Evolutionary conservation across 2,329 filamentous ascomycete species (phyloP).

Genomic region (Coniochaeta sp.): DNA sequence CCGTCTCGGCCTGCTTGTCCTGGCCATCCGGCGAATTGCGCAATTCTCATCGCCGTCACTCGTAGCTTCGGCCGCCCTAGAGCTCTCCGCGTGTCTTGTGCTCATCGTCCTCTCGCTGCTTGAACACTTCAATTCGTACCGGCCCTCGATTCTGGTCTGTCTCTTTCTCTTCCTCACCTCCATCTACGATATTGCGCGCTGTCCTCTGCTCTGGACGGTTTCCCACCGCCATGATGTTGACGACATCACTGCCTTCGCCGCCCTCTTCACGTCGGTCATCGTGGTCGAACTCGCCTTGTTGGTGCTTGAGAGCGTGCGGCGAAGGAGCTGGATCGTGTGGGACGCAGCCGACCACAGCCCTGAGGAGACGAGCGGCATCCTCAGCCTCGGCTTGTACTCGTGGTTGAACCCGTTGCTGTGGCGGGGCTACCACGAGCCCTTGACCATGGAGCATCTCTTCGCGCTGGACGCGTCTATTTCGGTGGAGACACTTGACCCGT

Average conservation of each 20-base stretch:
- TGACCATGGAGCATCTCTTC: slow-evolving; percentile 9
- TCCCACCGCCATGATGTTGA: not conserved
- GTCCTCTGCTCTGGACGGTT: not conserved
- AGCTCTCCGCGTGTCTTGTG: not conserved
- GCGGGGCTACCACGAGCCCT: slow-evolving; percentile 9
- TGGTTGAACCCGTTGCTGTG: slow-evolving; percentile 24
- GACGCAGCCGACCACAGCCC: slow-evolving; percentile 10
- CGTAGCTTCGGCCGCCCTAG: too few relatives aligned
- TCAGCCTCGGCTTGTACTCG: slow-evolving; percentile 21
- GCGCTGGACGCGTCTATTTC: too few relatives aligned
- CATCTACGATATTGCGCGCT: not conserved
- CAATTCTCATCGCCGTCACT: too few relatives aligned
- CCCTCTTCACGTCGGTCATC: not conserved
- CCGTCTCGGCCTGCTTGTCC: too few relatives aligned
- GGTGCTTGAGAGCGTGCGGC: too few relatives aligned
- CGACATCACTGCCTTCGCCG: not conserved
- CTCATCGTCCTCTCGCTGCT: not conserved
- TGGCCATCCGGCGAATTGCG: too few relatives aligned
- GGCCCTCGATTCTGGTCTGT: not conserved
- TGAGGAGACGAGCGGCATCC: slow-evolving; percentile 24
- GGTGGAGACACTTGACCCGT: slow-evolving; percentile 7
- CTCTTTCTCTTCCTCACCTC: not conserved
- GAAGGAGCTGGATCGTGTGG: not conserved
- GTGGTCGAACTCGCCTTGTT: not conserved
- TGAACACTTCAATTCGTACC: not conserved